Evolutionary conservation across 148 eudicot species (phyloP), one percentile per base, ranked within the genome.

Genomic region (Camellia sinensis): DNA sequence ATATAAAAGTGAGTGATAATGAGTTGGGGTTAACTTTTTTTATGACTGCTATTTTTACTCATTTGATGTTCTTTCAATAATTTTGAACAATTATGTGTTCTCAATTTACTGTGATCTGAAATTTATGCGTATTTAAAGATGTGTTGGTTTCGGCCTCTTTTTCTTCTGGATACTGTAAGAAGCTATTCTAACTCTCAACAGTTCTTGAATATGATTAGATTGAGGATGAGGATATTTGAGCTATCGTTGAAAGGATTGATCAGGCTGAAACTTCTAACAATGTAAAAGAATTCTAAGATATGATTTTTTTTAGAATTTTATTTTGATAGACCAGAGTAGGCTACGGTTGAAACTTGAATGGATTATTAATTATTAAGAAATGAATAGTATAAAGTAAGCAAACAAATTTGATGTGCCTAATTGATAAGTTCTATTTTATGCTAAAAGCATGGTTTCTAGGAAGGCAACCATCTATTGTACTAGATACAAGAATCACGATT

Each of bases 1-100:
- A 97, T 79, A 89, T 97, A 75, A 97, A 97, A 98, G 99, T 97
- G 86, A 56, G 6, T 68, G 21, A 64, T 18, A 21, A 69, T 60
- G 64, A 53, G 6, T 64, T 78, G 43, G 21, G 15, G 61, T 45
- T 21, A 8, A 29, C 8, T 65, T 29, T 74, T 59, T 0, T 6
- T 73, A 12, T 73, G 18, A 9, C 63, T 80, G 56, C 60, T 21
- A 45, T 41, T 70, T 44, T 46, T 37, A 53, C 4, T 19, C n/a
- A 45, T 21, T 63, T 46, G 44, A 45, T 11, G 37, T 44, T 44
- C 17, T 45, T 46, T 61, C 57, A 14, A 46, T 29, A 29, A 29
- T 29, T 29, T 8, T 76, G 67, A 44, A 43, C 5, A 15, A 18
- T 57, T 56, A 29, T 18, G 13, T 56, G 64, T 56, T 50, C 19